phyloP scores from a whole-genome alignment of 192 early-diverging fungal species.

The Coemansia sp. region DNA sequence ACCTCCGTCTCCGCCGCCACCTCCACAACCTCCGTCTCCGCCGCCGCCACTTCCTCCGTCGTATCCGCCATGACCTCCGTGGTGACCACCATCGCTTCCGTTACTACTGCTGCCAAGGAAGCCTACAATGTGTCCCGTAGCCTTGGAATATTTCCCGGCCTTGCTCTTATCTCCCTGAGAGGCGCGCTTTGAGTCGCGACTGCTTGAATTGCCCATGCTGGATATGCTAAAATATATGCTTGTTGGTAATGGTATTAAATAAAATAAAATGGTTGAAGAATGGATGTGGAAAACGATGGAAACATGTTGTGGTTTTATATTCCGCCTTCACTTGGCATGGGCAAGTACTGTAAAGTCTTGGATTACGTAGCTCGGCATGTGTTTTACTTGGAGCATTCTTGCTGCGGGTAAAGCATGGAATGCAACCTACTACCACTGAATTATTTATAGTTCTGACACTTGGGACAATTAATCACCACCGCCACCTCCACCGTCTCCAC shows the following conservation, averaged over 20 bases:
- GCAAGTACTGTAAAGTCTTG: too few species aligned
- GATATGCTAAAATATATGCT: too few species aligned
- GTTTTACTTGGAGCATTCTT: too few species aligned
- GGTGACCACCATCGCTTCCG: too few species aligned
- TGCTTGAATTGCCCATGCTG: neutral
- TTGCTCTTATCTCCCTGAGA: neutral
- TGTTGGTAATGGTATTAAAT: neutral
- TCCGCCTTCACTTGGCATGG: too few species aligned
- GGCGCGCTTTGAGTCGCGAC: neutral
- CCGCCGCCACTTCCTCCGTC: neutral
- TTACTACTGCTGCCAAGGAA: too few species aligned
- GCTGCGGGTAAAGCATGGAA: neutral
- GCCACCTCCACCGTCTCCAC: slow-evolving; percentile 2
- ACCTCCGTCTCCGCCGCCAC: neutral
- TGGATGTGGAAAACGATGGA: neutral
- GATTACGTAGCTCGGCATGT: too few species aligned
- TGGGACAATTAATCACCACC: neutral
- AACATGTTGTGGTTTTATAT: neutral
- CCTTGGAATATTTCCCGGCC: too few species aligned
- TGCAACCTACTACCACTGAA: neutral
- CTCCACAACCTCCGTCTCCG: neutral
- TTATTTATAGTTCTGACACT: neutral
- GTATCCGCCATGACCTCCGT: neutral
- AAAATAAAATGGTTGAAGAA: neutral
- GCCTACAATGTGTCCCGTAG: too few species aligned